Percentiles rank a stretch among this genome's conserved stretches.
Evolutionary conservation across 179 eudicot species (phyloP).

Genomic region (Beta corolliflora): DNA sequence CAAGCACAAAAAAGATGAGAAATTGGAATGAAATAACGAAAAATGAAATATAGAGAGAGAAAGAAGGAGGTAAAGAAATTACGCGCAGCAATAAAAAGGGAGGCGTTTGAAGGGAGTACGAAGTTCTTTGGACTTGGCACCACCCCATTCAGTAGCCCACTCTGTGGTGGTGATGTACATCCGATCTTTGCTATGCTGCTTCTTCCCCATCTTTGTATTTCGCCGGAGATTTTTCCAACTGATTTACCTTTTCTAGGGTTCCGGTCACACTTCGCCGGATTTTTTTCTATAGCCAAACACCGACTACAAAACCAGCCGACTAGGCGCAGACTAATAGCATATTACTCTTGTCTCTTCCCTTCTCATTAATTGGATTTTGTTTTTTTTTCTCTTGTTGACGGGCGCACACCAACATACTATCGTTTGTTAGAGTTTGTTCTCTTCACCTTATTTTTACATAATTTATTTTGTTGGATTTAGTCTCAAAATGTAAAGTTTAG

Average conservation of each 20-base stretch:
- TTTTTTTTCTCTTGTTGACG: too few species aligned
- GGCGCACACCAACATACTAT: too few species aligned
- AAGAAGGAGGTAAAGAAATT: background rate
- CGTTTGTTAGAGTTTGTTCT: too few species aligned
- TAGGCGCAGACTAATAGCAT: background rate
- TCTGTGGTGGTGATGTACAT: slow-evolving; percentile 94
- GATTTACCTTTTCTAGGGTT: slow-evolving; percentile 30
- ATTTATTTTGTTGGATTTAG: too few species aligned
- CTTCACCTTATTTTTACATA: too few species aligned
- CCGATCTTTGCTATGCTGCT: slow-evolving; percentile 97
- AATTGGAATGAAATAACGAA: background rate
- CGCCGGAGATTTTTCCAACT: background rate
- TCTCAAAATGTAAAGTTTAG: too few species aligned
- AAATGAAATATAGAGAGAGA: background rate
- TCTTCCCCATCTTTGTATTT: slow-evolving; percentile 77
- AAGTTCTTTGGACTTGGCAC: slow-evolving; percentile 74
- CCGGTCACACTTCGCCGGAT: slow-evolving; percentile 13
- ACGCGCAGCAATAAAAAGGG: slow-evolving; percentile 99
- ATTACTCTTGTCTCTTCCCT: too few species aligned
- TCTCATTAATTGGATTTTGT: too few species aligned
- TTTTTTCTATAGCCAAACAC: background rate
- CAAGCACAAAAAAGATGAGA: background rate
- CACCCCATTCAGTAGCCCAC: slow-evolving; percentile 99
- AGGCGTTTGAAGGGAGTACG: slow-evolving; percentile 87
- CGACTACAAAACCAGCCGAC: background rate